Conservation (phyloP, 108 stramenopile genomes). For the Asterionellopsis glacialis region DNA sequence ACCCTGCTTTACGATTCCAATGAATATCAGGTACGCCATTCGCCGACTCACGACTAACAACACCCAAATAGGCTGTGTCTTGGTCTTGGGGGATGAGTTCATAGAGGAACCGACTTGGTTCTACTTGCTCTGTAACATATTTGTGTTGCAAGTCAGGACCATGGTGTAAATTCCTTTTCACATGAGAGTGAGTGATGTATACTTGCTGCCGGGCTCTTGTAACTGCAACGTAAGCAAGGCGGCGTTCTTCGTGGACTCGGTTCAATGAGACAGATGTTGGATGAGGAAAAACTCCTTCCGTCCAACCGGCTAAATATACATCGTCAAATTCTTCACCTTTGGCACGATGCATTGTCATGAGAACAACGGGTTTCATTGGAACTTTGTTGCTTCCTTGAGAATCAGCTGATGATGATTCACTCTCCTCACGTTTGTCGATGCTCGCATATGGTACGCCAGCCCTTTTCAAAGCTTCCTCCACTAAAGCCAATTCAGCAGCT, state of each 20-base stretch:
- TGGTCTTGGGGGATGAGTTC: slow-evolving; percentile 35
- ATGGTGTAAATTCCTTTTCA: slow-evolving; percentile 23
- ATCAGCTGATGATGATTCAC: background rate
- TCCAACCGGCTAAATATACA: slow-evolving; percentile 53
- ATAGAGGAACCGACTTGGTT: slow-evolving; percentile 49
- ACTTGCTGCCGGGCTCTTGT: slow-evolving; percentile 51
- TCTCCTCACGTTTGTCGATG: background rate
- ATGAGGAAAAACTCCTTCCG: slow-evolving; percentile 56
- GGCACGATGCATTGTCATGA: slow-evolving; percentile 56
- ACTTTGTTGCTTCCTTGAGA: background rate
- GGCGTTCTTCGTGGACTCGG: slow-evolving; percentile 55
- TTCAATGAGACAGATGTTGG: slow-evolving; percentile 32
- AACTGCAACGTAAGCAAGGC: slow-evolving; percentile 57
- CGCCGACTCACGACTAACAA: slow-evolving; percentile 5
- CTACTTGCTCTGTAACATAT: slow-evolving; percentile 32
- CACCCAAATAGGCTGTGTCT: slow-evolving; percentile 2
- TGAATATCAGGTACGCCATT: slow-evolving; percentile 9
- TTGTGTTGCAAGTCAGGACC: slow-evolving; percentile 25
- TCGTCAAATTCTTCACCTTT: slow-evolving; percentile 70
- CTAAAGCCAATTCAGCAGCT: slow-evolving; percentile 26
- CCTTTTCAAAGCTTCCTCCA: slow-evolving; percentile 32
- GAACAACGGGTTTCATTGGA: slow-evolving; percentile 48
- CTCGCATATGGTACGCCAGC: slow-evolving; percentile 32
- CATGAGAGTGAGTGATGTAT: slow-evolving; percentile 44
- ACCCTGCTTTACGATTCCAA: slow-evolving; percentile 36